Evolutionary conservation across 345 rosid species (phyloP).

Genomic region (Excoecaria agallocha): DNA sequence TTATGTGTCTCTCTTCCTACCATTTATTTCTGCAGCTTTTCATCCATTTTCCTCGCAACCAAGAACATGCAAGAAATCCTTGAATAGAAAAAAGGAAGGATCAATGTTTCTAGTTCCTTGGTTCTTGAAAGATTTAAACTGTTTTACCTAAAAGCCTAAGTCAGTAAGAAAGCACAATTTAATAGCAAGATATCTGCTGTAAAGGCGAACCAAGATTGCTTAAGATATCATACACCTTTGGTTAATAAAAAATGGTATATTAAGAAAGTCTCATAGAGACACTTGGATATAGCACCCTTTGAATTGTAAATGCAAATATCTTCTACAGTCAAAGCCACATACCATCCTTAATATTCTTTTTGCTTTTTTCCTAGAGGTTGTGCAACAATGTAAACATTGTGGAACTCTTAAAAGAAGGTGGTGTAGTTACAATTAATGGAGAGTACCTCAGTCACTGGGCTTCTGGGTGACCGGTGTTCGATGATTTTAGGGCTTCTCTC

Average conservation of each 20-base stretch:
- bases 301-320: not conserved
- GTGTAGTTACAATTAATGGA: not conserved
- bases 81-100: not conserved
- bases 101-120: not conserved
- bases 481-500: constrained; percentile 61
- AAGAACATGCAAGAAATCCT: not conserved
- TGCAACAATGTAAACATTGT: not conserved
- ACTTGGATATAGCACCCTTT: not conserved
- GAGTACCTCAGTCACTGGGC: constrained; percentile 67
- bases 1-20: not conserved
- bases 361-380: not conserved
- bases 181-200: not conserved
- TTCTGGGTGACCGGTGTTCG: constrained; percentile 71
- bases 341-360: not conserved
- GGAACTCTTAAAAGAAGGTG: not conserved
- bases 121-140: not conserved
- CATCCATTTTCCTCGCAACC: not conserved
- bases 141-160: not conserved
- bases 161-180: not conserved
- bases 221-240: not conserved
- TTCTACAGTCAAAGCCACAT: not conserved
- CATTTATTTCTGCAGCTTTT: not conserved
- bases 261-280: not conserved
- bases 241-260: not conserved
- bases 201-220: not conserved